Conservation (phyloP, 2,329 filamentous ascomycete species). For the Emergomyces africanus region DNA sequence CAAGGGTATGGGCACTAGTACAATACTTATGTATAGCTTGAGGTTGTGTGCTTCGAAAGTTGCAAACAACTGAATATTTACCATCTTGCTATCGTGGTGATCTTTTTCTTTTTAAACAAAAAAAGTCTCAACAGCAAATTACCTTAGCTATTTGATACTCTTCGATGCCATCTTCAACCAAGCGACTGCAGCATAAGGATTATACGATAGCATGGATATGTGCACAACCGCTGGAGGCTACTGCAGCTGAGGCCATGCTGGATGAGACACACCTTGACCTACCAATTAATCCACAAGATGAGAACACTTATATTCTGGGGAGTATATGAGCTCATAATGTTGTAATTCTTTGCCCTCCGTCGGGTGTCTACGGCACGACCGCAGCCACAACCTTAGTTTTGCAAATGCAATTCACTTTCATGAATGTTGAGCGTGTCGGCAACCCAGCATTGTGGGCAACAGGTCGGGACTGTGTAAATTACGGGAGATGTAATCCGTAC, state of each 20-base stretch:
- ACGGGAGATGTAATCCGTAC: no score
- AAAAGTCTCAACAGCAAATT: neutral
- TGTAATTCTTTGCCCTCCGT: conserved; percentile 10
- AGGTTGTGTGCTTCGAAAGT: no score
- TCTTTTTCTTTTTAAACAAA: no score
- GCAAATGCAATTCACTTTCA: conserved; percentile 11
- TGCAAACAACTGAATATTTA: no score
- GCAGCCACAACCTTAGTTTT: conserved; percentile 9
- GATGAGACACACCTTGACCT: conserved; percentile 6
- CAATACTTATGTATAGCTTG: no score
- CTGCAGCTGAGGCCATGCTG: conserved; percentile 7
- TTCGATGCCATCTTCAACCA: neutral
- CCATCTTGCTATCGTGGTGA: no score
- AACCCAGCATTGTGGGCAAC: neutral
- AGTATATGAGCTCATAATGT: conserved; percentile 12
- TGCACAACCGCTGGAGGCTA: conserved; percentile 4
- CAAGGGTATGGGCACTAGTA: no score
- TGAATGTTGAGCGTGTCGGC: neutral
- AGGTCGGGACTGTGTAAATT: neutral
- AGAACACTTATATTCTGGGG: conserved; percentile 14
- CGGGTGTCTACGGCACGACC: conserved; percentile 10
- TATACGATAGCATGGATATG: conserved; percentile 8
- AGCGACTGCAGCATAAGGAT: neutral
- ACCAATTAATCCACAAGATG: conserved; percentile 4
- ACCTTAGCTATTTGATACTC: neutral